These are phyloP conservation scores for Talaromyces verruculosus DNA, from an alignment of 2,329 filamentous ascomycete species.

Conservation along the genomic window DNA sequence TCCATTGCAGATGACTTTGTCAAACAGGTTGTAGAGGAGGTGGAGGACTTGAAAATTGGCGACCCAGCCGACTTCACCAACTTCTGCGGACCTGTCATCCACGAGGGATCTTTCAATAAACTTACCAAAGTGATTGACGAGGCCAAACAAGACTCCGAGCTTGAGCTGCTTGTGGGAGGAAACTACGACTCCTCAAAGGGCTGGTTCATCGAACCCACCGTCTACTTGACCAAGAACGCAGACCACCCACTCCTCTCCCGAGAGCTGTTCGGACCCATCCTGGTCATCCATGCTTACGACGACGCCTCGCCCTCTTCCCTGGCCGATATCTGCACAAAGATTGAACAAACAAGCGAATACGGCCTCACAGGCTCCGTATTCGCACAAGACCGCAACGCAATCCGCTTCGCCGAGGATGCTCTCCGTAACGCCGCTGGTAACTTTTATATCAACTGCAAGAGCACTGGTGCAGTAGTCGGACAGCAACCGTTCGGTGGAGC, in stretches of 20 bases:
- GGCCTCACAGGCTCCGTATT: slow-evolving; percentile 47
- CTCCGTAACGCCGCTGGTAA: slow-evolving; percentile 43
- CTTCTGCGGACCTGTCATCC: slow-evolving; percentile 87
- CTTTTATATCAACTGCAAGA: slow-evolving; percentile 49
- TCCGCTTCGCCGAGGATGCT: slow-evolving; percentile 37
- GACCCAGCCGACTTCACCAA: slow-evolving; percentile 68
- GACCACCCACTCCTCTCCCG: slow-evolving; percentile 71
- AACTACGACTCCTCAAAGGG: slow-evolving; percentile 75
- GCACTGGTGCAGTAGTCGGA: slow-evolving; percentile 69
- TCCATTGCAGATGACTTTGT: slow-evolving; percentile 74
- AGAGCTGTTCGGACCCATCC: slow-evolving; percentile 80
- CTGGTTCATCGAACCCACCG: slow-evolving; percentile 80
- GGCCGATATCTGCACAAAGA: slow-evolving; percentile 55
- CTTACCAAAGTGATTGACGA: slow-evolving; percentile 73
- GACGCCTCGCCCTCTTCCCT: slow-evolving; percentile 63
- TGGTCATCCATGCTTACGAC: slow-evolving; percentile 75
- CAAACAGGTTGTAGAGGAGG: slow-evolving; percentile 65
- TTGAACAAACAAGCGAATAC: slow-evolving; percentile 44
- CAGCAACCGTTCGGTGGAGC: slow-evolving; percentile 72
- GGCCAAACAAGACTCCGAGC: slow-evolving; percentile 71
- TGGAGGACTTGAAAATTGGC: slow-evolving; percentile 68
- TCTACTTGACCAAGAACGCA: slow-evolving; percentile 74
- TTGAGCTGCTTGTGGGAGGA: slow-evolving; percentile 73
- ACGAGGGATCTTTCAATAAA: slow-evolving; percentile 77
- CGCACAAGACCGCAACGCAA: slow-evolving; percentile 39